phyloP scores from a whole-genome alignment of 345 rosid species.

The Durio zibethinus region DNA sequence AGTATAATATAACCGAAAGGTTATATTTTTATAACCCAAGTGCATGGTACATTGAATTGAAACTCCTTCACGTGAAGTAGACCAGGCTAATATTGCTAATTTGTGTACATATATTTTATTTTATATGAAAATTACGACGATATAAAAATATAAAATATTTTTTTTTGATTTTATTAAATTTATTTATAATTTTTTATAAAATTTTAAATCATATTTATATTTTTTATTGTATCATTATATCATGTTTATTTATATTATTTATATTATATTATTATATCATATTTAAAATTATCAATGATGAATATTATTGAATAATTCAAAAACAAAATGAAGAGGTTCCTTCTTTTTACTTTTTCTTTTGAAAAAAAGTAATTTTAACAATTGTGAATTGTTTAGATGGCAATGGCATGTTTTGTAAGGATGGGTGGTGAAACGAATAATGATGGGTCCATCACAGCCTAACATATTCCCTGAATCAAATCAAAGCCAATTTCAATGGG shows the following conservation, averaged over 20 bases:
- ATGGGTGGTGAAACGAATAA: not conserved
- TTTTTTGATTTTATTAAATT: too few species aligned
- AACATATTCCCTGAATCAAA: not conserved
- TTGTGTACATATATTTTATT: too few species aligned
- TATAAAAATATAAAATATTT: too few species aligned
- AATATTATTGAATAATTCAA: not conserved
- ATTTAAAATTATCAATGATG: too few species aligned
- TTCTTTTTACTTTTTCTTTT: not conserved
- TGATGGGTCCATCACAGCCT: not conserved
- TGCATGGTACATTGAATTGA: not conserved
- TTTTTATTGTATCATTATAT: too few species aligned
- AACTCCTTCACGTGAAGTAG: not conserved
- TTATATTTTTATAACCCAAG: not conserved
- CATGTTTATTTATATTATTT: too few species aligned
- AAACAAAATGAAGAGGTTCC: not conserved
- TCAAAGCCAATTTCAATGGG: not conserved
- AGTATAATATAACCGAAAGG: not conserved
- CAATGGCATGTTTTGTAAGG: not conserved
- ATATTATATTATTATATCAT: too few species aligned
- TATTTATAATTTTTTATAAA: too few species aligned
- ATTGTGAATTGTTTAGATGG: not conserved
- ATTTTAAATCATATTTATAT: too few species aligned
- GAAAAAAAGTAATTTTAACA: not conserved
- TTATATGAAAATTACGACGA: too few species aligned
- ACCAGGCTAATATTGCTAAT: too few species aligned